phyloP scores from a whole-genome alignment of 495 filamentous ascomycete genomes.

The Penicillium salamii region DNA sequence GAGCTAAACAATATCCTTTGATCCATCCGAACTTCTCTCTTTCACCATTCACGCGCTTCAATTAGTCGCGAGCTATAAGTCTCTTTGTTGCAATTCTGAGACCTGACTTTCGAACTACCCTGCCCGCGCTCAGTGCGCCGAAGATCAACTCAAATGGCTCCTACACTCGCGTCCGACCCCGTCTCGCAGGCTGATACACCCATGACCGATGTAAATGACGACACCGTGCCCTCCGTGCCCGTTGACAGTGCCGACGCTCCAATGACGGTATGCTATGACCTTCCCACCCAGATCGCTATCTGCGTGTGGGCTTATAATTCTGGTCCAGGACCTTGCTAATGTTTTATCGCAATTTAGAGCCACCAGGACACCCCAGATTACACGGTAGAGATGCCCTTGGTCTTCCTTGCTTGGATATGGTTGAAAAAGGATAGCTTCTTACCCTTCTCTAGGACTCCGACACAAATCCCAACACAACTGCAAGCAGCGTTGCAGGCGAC shows the following conservation, averaged over 20 bases:
- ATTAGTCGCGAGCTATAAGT: constrained; percentile 7
- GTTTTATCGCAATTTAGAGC: constrained; percentile 42
- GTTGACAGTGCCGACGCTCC: constrained; percentile 44
- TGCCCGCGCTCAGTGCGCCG: constrained; percentile 31
- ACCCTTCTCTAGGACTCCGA: constrained; percentile 65
- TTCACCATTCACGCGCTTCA: background rate
- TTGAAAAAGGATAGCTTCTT: background rate
- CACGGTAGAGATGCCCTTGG: constrained; percentile 46
- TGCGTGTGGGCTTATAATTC: background rate
- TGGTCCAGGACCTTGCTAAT: constrained; percentile 9
- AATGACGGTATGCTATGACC: constrained; percentile 34
- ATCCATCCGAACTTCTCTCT: background rate
- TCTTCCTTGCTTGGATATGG: background rate
- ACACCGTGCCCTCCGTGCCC: constrained; percentile 38
- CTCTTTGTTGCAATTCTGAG: constrained; percentile 8
- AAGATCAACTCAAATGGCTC: constrained; percentile 53
- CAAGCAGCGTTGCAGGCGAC: constrained; percentile 82
- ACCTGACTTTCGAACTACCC: constrained; percentile 13
- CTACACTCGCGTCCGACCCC: constrained; percentile 48
- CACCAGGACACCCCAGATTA: constrained; percentile 81
- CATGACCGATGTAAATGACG: constrained; percentile 61
- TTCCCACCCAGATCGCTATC: background rate
- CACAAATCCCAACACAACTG: constrained; percentile 87
- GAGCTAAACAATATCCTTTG: background rate
- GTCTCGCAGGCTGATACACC: constrained; percentile 53